Conservation (phyloP, 2,329 filamentous ascomycete species). For the Grosmannia serpens region DNA sequence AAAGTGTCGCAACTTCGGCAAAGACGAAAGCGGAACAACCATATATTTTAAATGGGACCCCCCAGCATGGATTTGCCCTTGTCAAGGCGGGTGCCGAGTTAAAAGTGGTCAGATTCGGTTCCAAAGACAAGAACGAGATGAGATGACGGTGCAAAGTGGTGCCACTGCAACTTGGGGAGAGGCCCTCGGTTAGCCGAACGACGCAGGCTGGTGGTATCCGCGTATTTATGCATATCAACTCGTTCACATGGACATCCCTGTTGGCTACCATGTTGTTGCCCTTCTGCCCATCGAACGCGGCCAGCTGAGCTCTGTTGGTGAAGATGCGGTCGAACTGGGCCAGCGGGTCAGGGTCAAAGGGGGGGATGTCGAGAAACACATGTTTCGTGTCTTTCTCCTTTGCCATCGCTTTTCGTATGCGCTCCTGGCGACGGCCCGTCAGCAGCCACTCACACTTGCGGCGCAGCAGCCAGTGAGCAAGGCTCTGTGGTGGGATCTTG, state of each 20-base stretch:
- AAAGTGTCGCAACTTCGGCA: neutral
- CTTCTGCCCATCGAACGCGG: neutral
- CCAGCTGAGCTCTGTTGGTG: slow-evolving; percentile 5
- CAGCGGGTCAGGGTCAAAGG: slow-evolving; percentile 9
- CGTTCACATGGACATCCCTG: no score
- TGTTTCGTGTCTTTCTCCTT: neutral
- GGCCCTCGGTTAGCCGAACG: no score
- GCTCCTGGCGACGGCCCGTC: slow-evolving; percentile 5
- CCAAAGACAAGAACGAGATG: no score
- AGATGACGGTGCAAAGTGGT: no score
- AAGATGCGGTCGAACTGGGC: slow-evolving; percentile 6
- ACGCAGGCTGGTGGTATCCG: no score
- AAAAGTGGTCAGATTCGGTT: no score
- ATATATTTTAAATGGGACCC: neutral
- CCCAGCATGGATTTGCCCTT: neutral
- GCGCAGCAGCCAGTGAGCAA: slow-evolving; percentile 6
- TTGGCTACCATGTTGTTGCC: no score
- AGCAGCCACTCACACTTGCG: slow-evolving; percentile 11
- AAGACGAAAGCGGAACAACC: neutral
- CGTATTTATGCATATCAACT: no score
- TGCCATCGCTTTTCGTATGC: slow-evolving; percentile 5
- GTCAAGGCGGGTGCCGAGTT: no score
- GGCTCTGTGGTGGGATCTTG: neutral
- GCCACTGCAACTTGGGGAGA: no score
- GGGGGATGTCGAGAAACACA: slow-evolving; percentile 8